phyloP scores from a whole-genome alignment of 306 rosid genomes.

The Prinsepia uniflora region DNA sequence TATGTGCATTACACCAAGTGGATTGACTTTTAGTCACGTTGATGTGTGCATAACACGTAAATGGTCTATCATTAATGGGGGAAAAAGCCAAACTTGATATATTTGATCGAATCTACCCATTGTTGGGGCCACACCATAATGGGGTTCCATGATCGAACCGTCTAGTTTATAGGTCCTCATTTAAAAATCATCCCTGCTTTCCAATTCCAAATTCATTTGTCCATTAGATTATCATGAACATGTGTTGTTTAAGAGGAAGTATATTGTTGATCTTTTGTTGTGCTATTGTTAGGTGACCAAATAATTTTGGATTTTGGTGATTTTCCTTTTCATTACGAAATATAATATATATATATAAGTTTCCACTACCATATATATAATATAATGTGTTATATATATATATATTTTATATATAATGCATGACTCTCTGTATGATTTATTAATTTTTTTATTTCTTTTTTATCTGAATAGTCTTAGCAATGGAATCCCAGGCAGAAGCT shows the following conservation, averaged over 20 bases:
- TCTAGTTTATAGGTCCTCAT: too few relatives aligned
- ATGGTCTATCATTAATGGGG: not conserved
- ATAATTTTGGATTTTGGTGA: too few relatives aligned
- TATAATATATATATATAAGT: not conserved
- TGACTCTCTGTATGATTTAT: not conserved
- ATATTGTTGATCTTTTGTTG: too few relatives aligned
- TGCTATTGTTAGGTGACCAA: too few relatives aligned
- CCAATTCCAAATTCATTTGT: too few relatives aligned
- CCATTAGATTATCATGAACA: too few relatives aligned
- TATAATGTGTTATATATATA: too few relatives aligned
- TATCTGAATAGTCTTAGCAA: constrained; percentile 61
- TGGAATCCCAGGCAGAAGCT: constrained; percentile 99
- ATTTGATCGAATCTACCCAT: not conserved
- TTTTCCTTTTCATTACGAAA: not conserved
- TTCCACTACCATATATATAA: not conserved
- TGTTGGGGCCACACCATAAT: too few relatives aligned
- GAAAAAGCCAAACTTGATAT: not conserved
- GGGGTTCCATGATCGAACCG: too few relatives aligned
- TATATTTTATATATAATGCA: too few relatives aligned
- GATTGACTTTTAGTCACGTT: not conserved
- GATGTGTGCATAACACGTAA: not conserved
- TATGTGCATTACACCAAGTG: not conserved
- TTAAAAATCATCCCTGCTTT: too few relatives aligned
- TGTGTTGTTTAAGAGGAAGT: too few relatives aligned
- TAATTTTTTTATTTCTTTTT: constrained; percentile 20